Base-by-base conservation (phyloP, 768 basidiomycete species). In the Hypholoma sublateritium region DNA sequence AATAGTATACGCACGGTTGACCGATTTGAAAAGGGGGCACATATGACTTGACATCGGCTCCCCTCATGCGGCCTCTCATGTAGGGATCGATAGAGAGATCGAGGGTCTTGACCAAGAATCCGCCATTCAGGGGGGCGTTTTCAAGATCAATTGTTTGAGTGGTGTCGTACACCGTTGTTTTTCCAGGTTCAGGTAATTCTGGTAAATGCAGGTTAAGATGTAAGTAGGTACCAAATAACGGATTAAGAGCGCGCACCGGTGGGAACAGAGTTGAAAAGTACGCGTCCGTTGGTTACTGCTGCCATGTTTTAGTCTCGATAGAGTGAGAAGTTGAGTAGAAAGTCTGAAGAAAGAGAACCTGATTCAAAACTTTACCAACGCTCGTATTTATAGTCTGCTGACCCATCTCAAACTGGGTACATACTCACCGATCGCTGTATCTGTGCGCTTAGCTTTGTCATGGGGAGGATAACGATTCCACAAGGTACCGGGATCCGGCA, bases 81-180 rank as follows among this genome's bases (percentile, higher is more conserved):
- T 76, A 78, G 1, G 77, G 75, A 56, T 80, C 79, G 28, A 53
- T 53, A 11, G 53, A 53, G 1, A 80, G 60, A 1, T 72, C 72
- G 14, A 85, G 71, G 0, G 74, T 77, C 68, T 84, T 85, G 57
- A 82, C 48, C 12, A 86, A 60, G 50, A 81, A 64, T 0, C 80
- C 80, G 0, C 80, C 78, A 19, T 80, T 67, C 53, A 83, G 66
- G 1, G 76, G 67, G 0, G 73, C 75, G 32, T 66, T 76, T 14
- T 82, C 79, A 17, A 80, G 61, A 61, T 85, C 84, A 62, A 86
- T 84, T 0, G 69, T 75, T 50, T 74, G 61, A 1, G 68, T 74
- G 4, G 55, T 69, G 55, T 84, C 81, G 17, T 32, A 35, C 3
- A 53, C 53, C 1, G 53, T 56, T 5, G 21, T 46, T 35, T 37